Base-by-base conservation (phyloP, 2,329 filamentous ascomycete genomes). In the Pezicula rhizophila region DNA sequence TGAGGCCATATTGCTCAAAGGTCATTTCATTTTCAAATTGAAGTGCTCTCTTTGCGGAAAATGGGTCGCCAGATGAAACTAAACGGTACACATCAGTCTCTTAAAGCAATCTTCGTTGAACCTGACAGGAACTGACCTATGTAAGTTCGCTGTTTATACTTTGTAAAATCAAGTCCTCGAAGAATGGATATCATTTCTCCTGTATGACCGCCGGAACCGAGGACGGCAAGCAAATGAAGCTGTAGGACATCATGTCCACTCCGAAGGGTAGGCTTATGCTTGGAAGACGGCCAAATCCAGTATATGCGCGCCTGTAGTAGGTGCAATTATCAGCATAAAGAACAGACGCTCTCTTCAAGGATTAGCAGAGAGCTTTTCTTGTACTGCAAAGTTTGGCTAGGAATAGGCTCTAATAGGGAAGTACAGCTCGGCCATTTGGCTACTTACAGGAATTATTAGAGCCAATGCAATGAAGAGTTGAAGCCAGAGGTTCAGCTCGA, bases 121-220 rank as follows among this genome's bases (percentile, higher is more conserved):
- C 4, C 31, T 15, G 25, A 28, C 23, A 15, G 10, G 17, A 6
- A 42, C 40, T 42, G n/a, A 42, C 40, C 14, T 14, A 65, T 56
- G 66, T 95, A 99, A 25, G 89, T 92, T 23, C 93, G 80, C 59
- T 87, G 84, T 69, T 84, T 69, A 61, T 67, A 64, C 47, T 64
- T 40, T 55, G 73, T 74, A 35, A 69, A 68, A 50, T 72, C 73
- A 61, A 78, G 79, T 56, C 77, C 78, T 57, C 74, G 71, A 58
- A 99, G 80, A 72, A 96, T 87, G 61, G 85, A 82, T 54, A 96
- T 76, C 87, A 99, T 95, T 68, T 99, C 93, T 42, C 89, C 84
- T 0, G 93, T 96, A 69, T 99, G 93, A 1, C 93, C 93, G 28
- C 93, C 93, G 2, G 88, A 95, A 46, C 93, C 93, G 20, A 97